Evolutionary conservation across 2,329 filamentous ascomycete genomes (phyloP).

Genomic region (Penicillium psychrosexuale): DNA sequence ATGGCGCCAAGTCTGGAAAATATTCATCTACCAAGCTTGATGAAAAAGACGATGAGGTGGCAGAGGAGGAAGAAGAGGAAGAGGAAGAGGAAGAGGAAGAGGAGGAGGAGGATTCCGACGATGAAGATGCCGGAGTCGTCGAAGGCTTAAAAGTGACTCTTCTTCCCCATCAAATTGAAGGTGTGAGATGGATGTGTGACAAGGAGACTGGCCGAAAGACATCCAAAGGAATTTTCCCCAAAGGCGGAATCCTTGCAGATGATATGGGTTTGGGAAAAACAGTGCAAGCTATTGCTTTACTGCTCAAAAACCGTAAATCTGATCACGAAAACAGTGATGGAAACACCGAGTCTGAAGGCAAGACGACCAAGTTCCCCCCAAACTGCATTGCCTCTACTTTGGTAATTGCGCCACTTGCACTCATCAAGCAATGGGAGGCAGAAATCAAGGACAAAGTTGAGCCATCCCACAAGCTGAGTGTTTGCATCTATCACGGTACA

Average conservation of each 20-base stretch:
- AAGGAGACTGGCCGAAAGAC: conserved; percentile 85
- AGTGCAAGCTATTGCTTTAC: conserved; percentile 83
- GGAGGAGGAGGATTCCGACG: conserved; percentile 50
- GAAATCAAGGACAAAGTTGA: conserved; percentile 84
- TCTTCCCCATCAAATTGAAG: conserved; percentile 89
- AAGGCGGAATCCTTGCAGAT: conserved; percentile 91
- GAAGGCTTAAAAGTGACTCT: conserved; percentile 84
- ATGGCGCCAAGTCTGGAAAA: conserved; percentile 35
- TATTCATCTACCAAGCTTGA: conserved; percentile 55
- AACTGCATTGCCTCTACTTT: conserved; percentile 75
- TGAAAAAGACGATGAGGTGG: conserved; percentile 36
- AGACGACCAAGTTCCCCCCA: conserved; percentile 64
- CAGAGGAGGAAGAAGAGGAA: conserved; percentile 31
- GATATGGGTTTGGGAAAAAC: conserved; percentile 97
- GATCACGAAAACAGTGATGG: conserved; percentile 39
- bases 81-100: conserved; percentile 38
- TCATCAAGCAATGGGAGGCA: conserved; percentile 96
- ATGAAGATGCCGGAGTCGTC: conserved; percentile 61
- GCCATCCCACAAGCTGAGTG: conserved; percentile 66
- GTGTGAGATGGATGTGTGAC: conserved; percentile 90
- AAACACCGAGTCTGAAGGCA: conserved; percentile 35
- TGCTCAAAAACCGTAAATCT: conserved; percentile 77
- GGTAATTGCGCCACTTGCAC: conserved; percentile 85
- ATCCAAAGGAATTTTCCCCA: conserved; percentile 72
- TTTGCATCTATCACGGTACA: conserved; percentile 88